Conservation (phyloP, 345 rosid species). For the Salix koriyanagi region DNA sequence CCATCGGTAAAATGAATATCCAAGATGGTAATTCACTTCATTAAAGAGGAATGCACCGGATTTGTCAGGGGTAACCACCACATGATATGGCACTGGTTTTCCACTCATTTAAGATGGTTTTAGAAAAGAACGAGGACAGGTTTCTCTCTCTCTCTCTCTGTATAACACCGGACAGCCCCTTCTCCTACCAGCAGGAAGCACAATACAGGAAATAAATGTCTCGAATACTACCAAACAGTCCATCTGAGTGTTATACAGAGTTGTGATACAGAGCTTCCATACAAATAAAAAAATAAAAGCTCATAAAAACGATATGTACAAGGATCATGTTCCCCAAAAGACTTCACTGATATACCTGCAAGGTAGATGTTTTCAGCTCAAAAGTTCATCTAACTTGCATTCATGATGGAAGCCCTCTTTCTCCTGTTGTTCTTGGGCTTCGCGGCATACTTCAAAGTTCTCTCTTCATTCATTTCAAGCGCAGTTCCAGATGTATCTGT, state of each 20-base stretch:
- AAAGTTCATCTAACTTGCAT: constrained; percentile 29
- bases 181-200: no score
- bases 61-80: neutral
- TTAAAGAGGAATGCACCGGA: neutral
- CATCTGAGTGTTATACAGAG: neutral
- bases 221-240: neutral
- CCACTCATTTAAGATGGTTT: neutral
- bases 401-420: constrained; percentile 39
- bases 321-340: neutral
- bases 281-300: neutral
- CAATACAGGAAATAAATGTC: no score
- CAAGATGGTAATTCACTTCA: neutral
- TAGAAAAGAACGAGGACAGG: neutral
- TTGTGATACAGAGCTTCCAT: neutral
- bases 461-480: constrained; percentile 33
- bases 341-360: neutral
- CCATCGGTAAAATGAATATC: neutral
- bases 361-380: neutral
- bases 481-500: constrained; percentile 24
- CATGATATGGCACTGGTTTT: neutral
- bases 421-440: constrained; percentile 72
- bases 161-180: no score
- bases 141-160: neutral
- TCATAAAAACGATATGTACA: neutral
- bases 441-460: constrained; percentile 75